Evolutionary conservation across 331 rosid genomes (phyloP), one percentile per base, ranked within the genome.

Genomic region (Quercus tomentella): DNA sequence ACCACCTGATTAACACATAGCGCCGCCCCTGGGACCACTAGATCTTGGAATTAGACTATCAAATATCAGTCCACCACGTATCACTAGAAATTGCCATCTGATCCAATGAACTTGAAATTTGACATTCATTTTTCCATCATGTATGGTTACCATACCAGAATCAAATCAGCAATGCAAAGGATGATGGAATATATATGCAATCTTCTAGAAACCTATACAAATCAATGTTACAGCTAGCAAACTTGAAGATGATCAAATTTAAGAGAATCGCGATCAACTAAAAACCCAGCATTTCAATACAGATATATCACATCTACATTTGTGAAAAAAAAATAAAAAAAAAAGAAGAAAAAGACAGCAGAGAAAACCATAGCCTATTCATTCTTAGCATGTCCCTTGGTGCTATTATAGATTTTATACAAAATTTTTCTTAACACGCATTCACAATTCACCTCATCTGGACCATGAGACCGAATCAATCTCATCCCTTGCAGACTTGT

Each of bases 401-500:
- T 33, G 35, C 18, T 18, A 33, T 66, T 35, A 3, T 9, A 68
- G 58, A 4, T 6, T 73, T 21, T 14, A 56, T 22, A 61, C 37
- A 23, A 3, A 26, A n/a, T 18, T 33, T 16, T 25, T 31, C 70
- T 66, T 56, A 68, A 52, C 22, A 20, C 55, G 12, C 31, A 33
- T 72, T 56, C 33, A 0, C 1, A 65, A 57, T 56, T 68, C 21
- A 72, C 61, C 73, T 87, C 80, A 88, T 88, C 83, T 83, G 14
- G 92, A 89, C 97, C 97, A 92, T 67, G 92, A 80, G 83, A 91
- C 92, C 9, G 93, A 87, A 84, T 94, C 93, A 73, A 94, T 92
- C 90, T 91, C 98, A 85, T 94, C 88, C 90, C 98, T 92, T 17
- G 97, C 98, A 66, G 94, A 84, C 79, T 79, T 89, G 84, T 90